phyloP scores from a whole-genome alignment of 352 stramenopile genomes.

The Pythium insidiosum region DNA sequence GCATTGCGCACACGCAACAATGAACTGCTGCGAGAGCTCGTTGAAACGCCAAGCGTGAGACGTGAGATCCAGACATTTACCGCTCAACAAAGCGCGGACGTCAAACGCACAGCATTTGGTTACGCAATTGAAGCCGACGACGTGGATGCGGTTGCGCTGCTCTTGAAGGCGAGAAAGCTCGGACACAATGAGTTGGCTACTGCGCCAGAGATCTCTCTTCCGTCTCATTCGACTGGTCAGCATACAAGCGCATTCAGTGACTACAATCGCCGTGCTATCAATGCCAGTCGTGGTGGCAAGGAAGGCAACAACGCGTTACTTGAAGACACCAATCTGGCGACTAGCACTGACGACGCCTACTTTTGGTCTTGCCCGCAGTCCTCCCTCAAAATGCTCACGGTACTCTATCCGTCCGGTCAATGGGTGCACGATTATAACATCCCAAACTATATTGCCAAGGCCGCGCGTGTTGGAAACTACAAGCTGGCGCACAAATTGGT shows the following conservation, averaged over 20 bases:
- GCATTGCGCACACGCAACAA: conserved; percentile 61
- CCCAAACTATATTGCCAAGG: conserved; percentile 23
- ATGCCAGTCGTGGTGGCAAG: conserved; percentile 67
- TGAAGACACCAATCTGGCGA: conserved; percentile 18
- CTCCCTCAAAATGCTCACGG: conserved; percentile 53
- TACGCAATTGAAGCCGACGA: conserved; percentile 62
- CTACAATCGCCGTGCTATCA: conserved; percentile 81
- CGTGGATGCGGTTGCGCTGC: conserved; percentile 25
- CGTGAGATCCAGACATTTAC: conserved; percentile 44
- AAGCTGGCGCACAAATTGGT: conserved; percentile 37
- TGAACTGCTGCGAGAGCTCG: conserved; percentile 56
- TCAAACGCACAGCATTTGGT: conserved; percentile 37
- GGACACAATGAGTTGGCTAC: conserved; percentile 30
- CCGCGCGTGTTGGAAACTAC: conserved; percentile 35
- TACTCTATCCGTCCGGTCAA: conserved; percentile 53
- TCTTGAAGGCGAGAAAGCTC: conserved; percentile 39
- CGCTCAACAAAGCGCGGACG: conserved; percentile 31
- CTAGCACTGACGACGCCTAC: conserved; percentile 9
- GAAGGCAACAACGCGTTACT: conserved; percentile 75
- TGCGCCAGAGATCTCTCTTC: conserved; percentile 40
- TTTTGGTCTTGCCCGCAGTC: conserved; percentile 34
- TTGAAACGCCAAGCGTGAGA: conserved; percentile 30
- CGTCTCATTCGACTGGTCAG: conserved; percentile 64
- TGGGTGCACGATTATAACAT: conserved; percentile 33
- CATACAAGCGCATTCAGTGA: conserved; percentile 76